Evolutionary conservation across 176 grass and related monocot species (phyloP).

Genomic region (Canna indica): DNA sequence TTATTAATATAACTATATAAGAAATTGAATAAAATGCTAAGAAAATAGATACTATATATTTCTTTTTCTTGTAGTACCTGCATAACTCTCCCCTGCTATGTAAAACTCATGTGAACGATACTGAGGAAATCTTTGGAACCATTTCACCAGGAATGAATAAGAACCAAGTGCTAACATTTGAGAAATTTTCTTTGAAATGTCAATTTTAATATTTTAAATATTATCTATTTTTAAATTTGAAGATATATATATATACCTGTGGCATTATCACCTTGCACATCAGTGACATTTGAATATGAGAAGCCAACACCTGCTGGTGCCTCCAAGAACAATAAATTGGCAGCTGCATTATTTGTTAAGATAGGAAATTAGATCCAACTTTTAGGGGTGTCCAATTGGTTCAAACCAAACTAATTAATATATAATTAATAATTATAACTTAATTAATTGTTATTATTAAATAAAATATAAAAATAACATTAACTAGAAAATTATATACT

Average conservation of each 20-base stretch:
- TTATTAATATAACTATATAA: too few species aligned
- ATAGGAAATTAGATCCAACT: not conserved
- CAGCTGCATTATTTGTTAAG: not conserved
- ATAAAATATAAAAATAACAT: too few species aligned
- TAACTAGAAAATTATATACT: too few species aligned
- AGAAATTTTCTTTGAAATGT: not conserved
- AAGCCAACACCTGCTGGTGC: slow-evolving; percentile 6
- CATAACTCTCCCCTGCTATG: slow-evolving; percentile 60
- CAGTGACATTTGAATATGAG: not conserved
- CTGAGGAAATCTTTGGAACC: slow-evolving; percentile 58
- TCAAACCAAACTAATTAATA: not conserved
- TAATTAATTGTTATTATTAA: too few species aligned
- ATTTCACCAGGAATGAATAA: slow-evolving; percentile 37
- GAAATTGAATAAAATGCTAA: not conserved
- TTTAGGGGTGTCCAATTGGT: not conserved
- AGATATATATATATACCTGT: not conserved
- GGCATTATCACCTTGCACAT: not conserved
- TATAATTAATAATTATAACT: not conserved
- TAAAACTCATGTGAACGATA: slow-evolving; percentile 46
- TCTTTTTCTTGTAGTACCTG: not conserved
- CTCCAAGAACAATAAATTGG: slow-evolving; percentile 17
- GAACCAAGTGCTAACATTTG: slow-evolving; percentile 19
- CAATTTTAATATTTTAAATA: too few species aligned
- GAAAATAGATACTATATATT: not conserved
- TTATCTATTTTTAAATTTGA: too few species aligned